A percentile compares a stretch with the other conserved stretches of the same genome.
These are phyloP conservation scores for Fragilaria crotonensis DNA, from an alignment of 108 stramenopile genomes.

Conservation along the genomic window DNA sequence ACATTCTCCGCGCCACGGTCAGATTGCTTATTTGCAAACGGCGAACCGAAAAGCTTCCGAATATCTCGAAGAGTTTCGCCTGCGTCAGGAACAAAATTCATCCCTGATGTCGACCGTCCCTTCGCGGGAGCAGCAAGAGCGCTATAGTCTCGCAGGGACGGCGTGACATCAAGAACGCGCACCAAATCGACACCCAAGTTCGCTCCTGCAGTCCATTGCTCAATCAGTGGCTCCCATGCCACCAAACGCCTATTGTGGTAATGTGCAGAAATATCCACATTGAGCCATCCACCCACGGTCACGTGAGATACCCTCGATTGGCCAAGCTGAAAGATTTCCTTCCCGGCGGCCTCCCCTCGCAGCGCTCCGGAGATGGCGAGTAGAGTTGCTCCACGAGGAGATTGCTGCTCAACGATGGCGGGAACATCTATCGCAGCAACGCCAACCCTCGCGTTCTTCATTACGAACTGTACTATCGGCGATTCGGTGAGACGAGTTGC, in stretches of 20 bases:
- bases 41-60: constrained; percentile 24
- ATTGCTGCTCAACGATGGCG: neutral
- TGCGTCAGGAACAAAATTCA: constrained; percentile 1
- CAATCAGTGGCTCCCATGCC: constrained; percentile 77
- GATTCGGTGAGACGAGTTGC: constrained; percentile 42
- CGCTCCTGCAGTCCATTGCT: constrained; percentile 51
- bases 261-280: constrained; percentile 38
- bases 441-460: constrained; percentile 27
- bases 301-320: constrained; percentile 9
- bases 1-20: neutral
- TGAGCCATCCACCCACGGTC: constrained; percentile 32
- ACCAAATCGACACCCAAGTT: constrained; percentile 15
- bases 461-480: constrained; percentile 42
- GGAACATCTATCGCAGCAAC: constrained; percentile 19
- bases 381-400: neutral
- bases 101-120: neutral
- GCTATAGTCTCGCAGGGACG: neutral
- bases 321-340: neutral
- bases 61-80: constrained; percentile 28
- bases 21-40: constrained; percentile 19
- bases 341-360: neutral
- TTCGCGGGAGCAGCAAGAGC: neutral
- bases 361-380: neutral
- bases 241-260: constrained; percentile 71
- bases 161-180: constrained; percentile 4